Evolutionary conservation across 2,329 filamentous ascomycete genomes (phyloP), one percentile per base, ranked within the genome.

Genomic region (Aspergillus versicolor): DNA sequence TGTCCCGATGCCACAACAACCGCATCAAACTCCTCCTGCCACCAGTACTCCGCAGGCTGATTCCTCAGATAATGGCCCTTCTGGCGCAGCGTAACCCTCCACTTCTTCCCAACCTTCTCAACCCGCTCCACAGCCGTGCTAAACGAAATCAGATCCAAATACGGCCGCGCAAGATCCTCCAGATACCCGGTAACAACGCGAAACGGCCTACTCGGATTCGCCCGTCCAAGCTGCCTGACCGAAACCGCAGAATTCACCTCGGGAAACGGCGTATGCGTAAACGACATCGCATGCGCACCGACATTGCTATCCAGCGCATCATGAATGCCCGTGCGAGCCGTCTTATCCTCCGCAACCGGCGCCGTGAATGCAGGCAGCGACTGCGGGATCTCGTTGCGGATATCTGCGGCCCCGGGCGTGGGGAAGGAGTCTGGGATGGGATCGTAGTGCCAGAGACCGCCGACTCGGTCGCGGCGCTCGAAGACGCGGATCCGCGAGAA

Each of bases 1-100:
- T 79, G 76, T 0, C 77, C 77, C 0, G 66, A 72, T 0, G 77
- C 77, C 34, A 78, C 73, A 13, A 79, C 65, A 0, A 79, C 53
- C 0, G 75, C 76, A 60, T 79, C 76, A 21, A 77, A 78, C 0
- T 57, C 61, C 59, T 79, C 71, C 21, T 67, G 59, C 75, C 73
- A 75, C 74, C 73, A 75, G 61, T 69, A 65, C 48, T 74, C 67
- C 9, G 52, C 60, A 1, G 27, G 48, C n/a, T 41, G 54, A n/a
- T 41, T 54, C 7, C 57, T 47, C 15, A 51, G 52, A 2, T 54
- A 43, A n/a, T 62, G 59, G 1, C 56, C 61, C 1, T 51, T 53
- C 27, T 63, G 61, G 2, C 71, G 65, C 11, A 74, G 61, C 0
- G 68, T 70, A 0, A 75, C 51, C 2, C 60, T 58, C 73, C 73